Evolutionary conservation across 371 early-diverging fungal genomes (phyloP), one percentile per base, ranked within the genome.

Genomic region (Mortierella sp.): DNA sequence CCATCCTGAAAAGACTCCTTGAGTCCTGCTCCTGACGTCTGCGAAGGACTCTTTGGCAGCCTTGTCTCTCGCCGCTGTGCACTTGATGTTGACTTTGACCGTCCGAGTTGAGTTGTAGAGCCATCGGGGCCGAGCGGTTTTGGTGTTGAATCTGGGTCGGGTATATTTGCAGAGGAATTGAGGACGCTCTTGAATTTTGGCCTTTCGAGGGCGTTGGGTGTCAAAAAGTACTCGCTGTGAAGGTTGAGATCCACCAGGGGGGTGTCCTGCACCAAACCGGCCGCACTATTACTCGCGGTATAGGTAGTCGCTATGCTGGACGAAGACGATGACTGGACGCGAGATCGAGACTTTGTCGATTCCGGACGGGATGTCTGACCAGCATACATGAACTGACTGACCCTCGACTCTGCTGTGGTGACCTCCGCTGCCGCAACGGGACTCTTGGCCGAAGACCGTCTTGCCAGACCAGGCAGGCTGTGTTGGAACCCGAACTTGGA

Each of bases 351-450:
- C 5, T 16, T 64, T 47, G n/a, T 52, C 9, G 69, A 50, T 19
- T 61, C 69, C 1, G 31, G 14, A 48, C 34, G 68, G n/a, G 53
- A 19, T 6, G 64, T 66, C 26, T 78, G 73, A 26, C 69, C 37
- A 16, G 68, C 61, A 48, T 73, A 73, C 73, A 73, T 68, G 67
- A 81, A 81, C 50, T 77, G 81, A n/a, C 71, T 77, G 26, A 77
- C 74, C 7, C 73, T 76, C 6, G 74, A 81, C 29, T 81, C 77
- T 16, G 68, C 68, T 3, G 81, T 67, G 1, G 81, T 77, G 53
- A 81, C 45, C 31, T 70, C 74, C 22, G 81, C 81, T 4, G 64
- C 73, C 7, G 61, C 81, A 0, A 26, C 80, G 1, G 81, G 43
- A 34, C 81, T 77, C 65, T 81, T 81, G 53, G 64, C 68, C 4